Base-by-base conservation (phyloP, 129 eudicot genomes). In the Glebionis coronaria region DNA sequence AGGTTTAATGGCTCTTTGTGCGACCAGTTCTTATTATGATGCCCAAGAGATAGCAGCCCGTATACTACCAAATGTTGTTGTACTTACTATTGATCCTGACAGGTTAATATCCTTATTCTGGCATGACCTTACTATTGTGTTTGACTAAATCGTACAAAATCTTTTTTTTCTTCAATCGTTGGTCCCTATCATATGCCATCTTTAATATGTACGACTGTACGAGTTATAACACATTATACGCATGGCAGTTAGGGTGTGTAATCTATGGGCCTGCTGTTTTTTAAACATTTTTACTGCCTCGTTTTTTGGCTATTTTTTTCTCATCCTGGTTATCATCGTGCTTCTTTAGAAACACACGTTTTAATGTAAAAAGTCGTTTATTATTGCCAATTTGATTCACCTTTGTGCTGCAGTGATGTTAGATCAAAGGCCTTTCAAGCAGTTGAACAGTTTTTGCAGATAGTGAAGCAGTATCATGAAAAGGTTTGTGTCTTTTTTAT, bases 41-140 rank as follows among this genome's bases (percentile, higher is more conserved):
- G 74, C 70, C 68, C 88, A 89, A 45, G 98, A 93, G 84, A 82
- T 93, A 68, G 97, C 96, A 74, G 82, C 97, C 73, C 85, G 92
- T 68, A 86, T 93, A 66, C 82, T 89, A 65, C 98, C 98, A 12
- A 86, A 84, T 74, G 67, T 93, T 71, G 92, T 93, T 72, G 92
- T 88, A 61, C 97, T 93, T 54, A 89, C 97, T 10, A 86, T 93
- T 55, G 98, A 93, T 85, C 97, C 95, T 49, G 98, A 93, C 89
- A 89, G 98, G 98, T 91, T 70, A 44, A 49, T 20, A 21, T 72
- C 42, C 53, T 54, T 61, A 54, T 63, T 61, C n/a, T 55, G 25
- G 12, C 60, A 9, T 55, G n/a, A 10, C 2, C 28, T 20, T 49
- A 49, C 20, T 27, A 1, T 57, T 57, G 14, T 23, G 25, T 10